phyloP scores from a whole-genome alignment of 257 asterid genomes.

The Plectranthus barbatus region DNA sequence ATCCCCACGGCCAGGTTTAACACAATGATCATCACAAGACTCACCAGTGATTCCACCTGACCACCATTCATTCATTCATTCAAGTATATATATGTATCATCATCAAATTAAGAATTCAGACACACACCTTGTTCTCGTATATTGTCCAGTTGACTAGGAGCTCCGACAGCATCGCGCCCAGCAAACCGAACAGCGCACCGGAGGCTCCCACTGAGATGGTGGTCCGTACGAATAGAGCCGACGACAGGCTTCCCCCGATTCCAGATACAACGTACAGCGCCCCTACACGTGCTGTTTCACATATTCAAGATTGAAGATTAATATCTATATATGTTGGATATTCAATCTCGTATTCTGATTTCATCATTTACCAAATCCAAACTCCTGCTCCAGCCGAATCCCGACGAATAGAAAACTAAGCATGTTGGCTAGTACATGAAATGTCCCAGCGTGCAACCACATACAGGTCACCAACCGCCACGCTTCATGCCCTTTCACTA shows the following conservation, averaged over 20 bases:
- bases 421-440: constrained; percentile 59
- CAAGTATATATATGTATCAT: too few relatives aligned
- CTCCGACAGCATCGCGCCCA: constrained; percentile 91
- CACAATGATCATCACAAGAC: constrained; percentile 54
- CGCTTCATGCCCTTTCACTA: constrained; percentile 32
- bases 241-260: constrained; percentile 68
- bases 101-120: not conserved
- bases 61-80: not conserved
- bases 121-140: constrained; percentile 72
- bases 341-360: not conserved
- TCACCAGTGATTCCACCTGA: constrained; percentile 56
- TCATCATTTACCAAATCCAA: constrained; percentile 45
- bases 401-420: constrained; percentile 56
- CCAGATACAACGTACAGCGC: constrained; percentile 56
- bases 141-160: constrained; percentile 74
- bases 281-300: constrained; percentile 40
- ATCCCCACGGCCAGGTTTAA: constrained; percentile 83
- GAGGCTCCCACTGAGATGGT: constrained; percentile 87
- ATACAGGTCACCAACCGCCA: constrained; percentile 59
- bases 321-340: not conserved
- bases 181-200: constrained; percentile 82
- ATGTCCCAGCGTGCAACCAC: constrained; percentile 64
- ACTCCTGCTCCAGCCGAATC: constrained; percentile 56
- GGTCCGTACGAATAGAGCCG: constrained; percentile 51
- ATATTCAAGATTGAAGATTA: too few relatives aligned